Conservation (phyloP, 441 rosid species). For the Gossypium davidsonii region DNA sequence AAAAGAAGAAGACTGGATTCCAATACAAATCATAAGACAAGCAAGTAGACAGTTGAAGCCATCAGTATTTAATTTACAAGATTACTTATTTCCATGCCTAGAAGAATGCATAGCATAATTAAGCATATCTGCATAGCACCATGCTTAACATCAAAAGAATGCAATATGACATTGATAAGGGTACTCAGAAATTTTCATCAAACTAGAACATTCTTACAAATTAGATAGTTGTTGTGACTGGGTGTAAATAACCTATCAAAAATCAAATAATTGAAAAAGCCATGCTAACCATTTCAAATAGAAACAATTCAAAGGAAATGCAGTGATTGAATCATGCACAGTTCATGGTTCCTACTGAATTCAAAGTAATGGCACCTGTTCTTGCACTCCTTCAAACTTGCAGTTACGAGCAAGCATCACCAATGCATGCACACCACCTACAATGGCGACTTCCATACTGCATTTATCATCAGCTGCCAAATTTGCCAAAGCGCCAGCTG, state of each 20-base stretch:
- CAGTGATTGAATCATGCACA: neutral
- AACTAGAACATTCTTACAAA: neutral
- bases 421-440: constrained; percentile 90
- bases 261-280: neutral
- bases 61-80: neutral
- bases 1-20: neutral
- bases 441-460: constrained; percentile 82
- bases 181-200: neutral
- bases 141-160: neutral
- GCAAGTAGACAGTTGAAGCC: neutral
- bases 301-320: neutral
- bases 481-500: constrained; percentile 97
- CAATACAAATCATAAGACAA: neutral
- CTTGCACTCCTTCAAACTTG: constrained; percentile 95
- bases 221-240: neutral
- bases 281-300: neutral
- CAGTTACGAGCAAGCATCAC: constrained; percentile 92
- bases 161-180: neutral
- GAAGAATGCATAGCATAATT: neutral
- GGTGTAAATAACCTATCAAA: neutral
- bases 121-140: neutral
- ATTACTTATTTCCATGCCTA: neutral
- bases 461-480: constrained; percentile 97
- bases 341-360: neutral
- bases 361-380: constrained; percentile 56